Conservation (phyloP, 495 filamentous ascomycete species). For the Penicillium maclennaniae region DNA sequence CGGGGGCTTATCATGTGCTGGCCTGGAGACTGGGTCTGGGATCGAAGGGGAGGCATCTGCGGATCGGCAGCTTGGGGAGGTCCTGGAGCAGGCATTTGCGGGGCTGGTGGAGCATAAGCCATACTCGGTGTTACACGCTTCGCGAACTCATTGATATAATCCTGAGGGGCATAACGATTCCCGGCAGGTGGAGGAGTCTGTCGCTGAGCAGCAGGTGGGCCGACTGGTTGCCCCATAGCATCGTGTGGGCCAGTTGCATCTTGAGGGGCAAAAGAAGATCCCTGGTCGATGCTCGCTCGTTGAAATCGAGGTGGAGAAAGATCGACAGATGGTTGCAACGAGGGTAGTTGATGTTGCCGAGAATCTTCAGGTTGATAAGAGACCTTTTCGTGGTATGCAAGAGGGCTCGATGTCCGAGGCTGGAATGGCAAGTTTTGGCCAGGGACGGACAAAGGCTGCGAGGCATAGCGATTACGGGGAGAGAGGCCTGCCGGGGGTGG, state of each 20-base stretch:
- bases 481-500: conserved; percentile 44
- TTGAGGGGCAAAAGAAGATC: conserved; percentile 10
- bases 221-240: conserved; percentile 1
- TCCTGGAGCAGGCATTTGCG: conserved; percentile 30
- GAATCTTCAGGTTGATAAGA: conserved; percentile 33
- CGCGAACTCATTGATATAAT: conserved; percentile 53
- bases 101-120: conserved; percentile 32
- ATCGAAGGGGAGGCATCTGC: conserved; percentile 57
- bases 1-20: conserved; percentile 49
- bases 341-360: conserved; percentile 23
- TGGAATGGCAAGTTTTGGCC: conserved; percentile 61
- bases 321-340: conserved; percentile 25
- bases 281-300: conserved; percentile 19
- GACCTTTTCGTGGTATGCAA: conserved; percentile 59
- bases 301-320: conserved; percentile 23
- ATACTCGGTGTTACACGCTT: conserved; percentile 43
- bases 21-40: conserved; percentile 84
- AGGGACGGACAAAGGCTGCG: conserved; percentile 46
- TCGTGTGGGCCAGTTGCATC: conserved; percentile 5
- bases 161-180: conserved; percentile 38
- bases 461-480: conserved; percentile 46
- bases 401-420: conserved; percentile 79
- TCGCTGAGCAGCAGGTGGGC: conserved; percentile 13
- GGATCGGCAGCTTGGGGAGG: conserved; percentile 21
- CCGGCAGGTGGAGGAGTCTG: conserved; percentile 32